Base-by-base conservation (phyloP, 1,284 basidiomycete genomes). In the Ustilago curta region DNA sequence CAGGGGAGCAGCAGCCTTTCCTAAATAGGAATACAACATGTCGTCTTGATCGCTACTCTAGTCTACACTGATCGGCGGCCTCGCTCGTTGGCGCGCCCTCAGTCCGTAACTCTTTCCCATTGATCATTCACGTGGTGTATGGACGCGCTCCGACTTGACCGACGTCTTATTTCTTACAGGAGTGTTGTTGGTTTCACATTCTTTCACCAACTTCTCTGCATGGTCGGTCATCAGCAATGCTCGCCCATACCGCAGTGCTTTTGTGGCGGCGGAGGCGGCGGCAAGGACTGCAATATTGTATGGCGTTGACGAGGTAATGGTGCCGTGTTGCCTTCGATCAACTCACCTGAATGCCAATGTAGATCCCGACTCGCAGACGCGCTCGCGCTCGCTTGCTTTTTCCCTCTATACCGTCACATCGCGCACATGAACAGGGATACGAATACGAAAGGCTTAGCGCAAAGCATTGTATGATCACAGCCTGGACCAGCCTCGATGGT, bases 291-390 rank as follows among this genome's bases (percentile, higher is more conserved):
- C 43, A 27, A 16, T 23, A 32, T 2, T 12, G 27, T 32, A 27
- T 25, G 23, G 23, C 43, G 43, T 45, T 27, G 43, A 18, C 43
- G 18, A 19, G 8, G 42, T 19, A 9, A 27, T 11, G 23, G 12
- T 25, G 43, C 23, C 23, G 43, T 16, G 45, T 47, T 47, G 25
- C n/a, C 45, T 2, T 47, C 45, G 45, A 47, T 47, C 45, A 16
- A 14, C 45, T 29, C 8, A 27, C 14, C 45, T 27, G 27, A n/a
- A 47, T 18, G 45, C 27, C 45, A 47, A 18, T 29, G 16, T 8
- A 47, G 27, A 47, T 29, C 44, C 44, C 44, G 44, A 27, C 6
- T 45, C 44, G 44, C 44, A 45, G 25, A 45, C 43, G 16, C 43
- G 23, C 43, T 12, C 43, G 12, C 11, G 8, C 23, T 19, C 43